These are phyloP conservation scores for Craterostigma plantagineum DNA, from an alignment of 257 asterid genomes.

Conservation along the genomic window DNA sequence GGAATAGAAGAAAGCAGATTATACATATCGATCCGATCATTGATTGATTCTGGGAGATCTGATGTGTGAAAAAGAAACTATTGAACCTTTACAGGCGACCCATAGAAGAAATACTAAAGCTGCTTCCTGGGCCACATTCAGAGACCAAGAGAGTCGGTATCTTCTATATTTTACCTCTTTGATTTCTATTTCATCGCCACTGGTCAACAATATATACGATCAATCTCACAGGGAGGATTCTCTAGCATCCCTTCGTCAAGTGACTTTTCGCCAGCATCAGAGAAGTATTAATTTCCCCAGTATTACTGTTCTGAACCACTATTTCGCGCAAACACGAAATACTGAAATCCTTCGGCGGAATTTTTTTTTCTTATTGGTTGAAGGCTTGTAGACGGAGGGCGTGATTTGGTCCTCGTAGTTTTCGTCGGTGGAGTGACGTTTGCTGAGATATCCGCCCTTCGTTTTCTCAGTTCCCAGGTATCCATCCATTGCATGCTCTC, in stretches of 20 bases:
- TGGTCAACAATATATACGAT: constrained; percentile 8
- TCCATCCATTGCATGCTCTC: too few relatives aligned
- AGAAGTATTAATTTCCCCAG: not conserved
- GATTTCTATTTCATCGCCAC: not conserved
- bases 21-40: too few relatives aligned
- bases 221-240: constrained; percentile 54
- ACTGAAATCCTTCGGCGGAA: too few relatives aligned
- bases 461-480: constrained; percentile 86
- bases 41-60: too few relatives aligned
- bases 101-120: constrained; percentile 67
- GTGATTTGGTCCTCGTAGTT: constrained; percentile 80
- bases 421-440: constrained; percentile 93
- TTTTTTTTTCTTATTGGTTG: not conserved
- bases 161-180: constrained; percentile 5
- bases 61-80: too few relatives aligned
- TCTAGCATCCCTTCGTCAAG: constrained; percentile 39
- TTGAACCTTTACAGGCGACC: constrained; percentile 98
- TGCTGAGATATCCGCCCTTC: constrained; percentile 97
- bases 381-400: constrained; percentile 63
- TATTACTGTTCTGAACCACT: not conserved
- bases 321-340: not conserved
- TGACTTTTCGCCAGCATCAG: too few relatives aligned
- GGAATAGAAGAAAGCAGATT: too few relatives aligned
- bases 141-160: constrained; percentile 79
- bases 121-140: constrained; percentile 95